These are phyloP conservation scores for Fusarium xylarioides DNA, from an alignment of 2,329 filamentous ascomycete genomes.

Conservation along the genomic window DNA sequence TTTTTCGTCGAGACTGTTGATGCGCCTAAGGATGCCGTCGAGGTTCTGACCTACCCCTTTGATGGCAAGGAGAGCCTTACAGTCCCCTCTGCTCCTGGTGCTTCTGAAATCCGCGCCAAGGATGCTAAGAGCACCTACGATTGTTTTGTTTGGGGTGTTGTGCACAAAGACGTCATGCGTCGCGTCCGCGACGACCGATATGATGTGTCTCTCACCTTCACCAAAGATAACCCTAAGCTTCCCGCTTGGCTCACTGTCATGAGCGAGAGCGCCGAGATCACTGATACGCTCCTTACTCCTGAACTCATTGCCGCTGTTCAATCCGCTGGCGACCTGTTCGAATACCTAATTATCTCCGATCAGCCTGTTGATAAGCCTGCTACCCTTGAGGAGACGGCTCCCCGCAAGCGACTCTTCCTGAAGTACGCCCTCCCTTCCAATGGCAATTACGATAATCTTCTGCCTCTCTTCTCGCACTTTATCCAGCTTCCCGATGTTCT, in stretches of 20 bases:
- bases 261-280: slow-evolving; percentile 96
- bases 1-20: slow-evolving; percentile 84
- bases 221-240: slow-evolving; percentile 91
- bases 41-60: slow-evolving; percentile 85
- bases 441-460: slow-evolving; percentile 70
- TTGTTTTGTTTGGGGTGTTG: slow-evolving; percentile 92
- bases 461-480: slow-evolving; percentile 83
- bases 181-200: slow-evolving; percentile 90
- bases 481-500: slow-evolving; percentile 86
- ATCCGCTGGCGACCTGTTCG: slow-evolving; percentile 78
- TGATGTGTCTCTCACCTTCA: slow-evolving; percentile 90
- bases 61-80: slow-evolving; percentile 88
- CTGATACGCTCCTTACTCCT: slow-evolving; percentile 84
- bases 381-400: slow-evolving; percentile 82
- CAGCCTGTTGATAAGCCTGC: slow-evolving; percentile 87
- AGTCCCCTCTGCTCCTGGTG: slow-evolving; percentile 71
- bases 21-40: slow-evolving; percentile 74
- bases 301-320: slow-evolving; percentile 84
- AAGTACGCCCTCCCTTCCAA: slow-evolving; percentile 74
- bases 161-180: slow-evolving; percentile 96
- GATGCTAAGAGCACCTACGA: slow-evolving; percentile 78
- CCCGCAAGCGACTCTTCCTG: slow-evolving; percentile 88
- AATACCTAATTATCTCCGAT: slow-evolving; percentile 89
- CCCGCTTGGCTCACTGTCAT: slow-evolving; percentile 92
- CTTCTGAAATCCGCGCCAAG: slow-evolving; percentile 62